These are phyloP conservation scores for Calocybe gangraenosa DNA, from an alignment of 768 basidiomycete genomes.

Conservation along the genomic window DNA sequence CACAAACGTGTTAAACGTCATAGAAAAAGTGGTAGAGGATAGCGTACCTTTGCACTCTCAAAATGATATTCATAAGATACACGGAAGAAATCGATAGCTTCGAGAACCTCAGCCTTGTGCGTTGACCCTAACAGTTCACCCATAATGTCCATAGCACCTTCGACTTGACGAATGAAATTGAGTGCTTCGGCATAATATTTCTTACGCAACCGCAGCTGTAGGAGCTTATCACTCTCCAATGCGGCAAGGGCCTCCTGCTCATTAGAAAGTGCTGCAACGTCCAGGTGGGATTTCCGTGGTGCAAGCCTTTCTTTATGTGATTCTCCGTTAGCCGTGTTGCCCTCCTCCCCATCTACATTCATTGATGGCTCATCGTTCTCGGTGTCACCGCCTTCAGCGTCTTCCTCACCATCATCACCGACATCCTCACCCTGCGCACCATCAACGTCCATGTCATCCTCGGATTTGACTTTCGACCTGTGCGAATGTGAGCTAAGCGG, in stretches of 20 bases:
- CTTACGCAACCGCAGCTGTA: constrained; percentile 68
- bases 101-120: constrained; percentile 78
- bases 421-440: constrained; percentile 29
- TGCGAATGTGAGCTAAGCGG: no score
- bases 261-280: constrained; percentile 61
- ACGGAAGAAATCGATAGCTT: constrained; percentile 88
- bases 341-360: constrained; percentile 36
- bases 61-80: constrained; percentile 80
- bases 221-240: constrained; percentile 61
- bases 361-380: constrained; percentile 26
- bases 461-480: constrained; percentile 25
- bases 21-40: neutral
- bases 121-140: constrained; percentile 81
- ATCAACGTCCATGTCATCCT: constrained; percentile 60
- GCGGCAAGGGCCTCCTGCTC: constrained; percentile 71
- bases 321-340: constrained; percentile 28
- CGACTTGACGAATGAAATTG: constrained; percentile 64
- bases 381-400: constrained; percentile 30
- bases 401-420: constrained; percentile 12
- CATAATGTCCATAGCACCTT: constrained; percentile 64
- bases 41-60: constrained; percentile 61
- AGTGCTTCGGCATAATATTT: constrained; percentile 87
- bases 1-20: constrained; percentile 4
- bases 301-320: constrained; percentile 46
- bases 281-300: constrained; percentile 65